Percentiles rank a stretch among this genome's conserved stretches.
Conservation (phyloP, 108 stramenopile species). For the Seminavis robusta region DNA sequence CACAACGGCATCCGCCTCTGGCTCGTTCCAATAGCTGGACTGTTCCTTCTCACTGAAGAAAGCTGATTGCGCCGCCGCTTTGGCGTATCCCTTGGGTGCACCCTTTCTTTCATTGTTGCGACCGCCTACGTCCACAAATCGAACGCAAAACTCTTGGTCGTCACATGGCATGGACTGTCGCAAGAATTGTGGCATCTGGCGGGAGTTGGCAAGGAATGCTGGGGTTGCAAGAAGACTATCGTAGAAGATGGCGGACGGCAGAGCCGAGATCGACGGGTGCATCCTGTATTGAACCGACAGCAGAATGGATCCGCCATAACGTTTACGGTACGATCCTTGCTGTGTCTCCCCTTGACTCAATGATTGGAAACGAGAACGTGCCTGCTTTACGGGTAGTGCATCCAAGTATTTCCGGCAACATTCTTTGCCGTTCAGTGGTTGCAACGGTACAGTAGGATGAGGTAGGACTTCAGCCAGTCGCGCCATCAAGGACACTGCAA, state of each 20-base stretch:
- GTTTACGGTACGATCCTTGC: constrained; percentile 59
- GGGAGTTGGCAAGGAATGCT: constrained; percentile 29
- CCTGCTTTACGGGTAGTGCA: constrained; percentile 63
- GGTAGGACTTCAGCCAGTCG: constrained; percentile 63
- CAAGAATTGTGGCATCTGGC: constrained; percentile 50
- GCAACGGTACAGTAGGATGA: constrained; percentile 40
- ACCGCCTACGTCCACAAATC: constrained; percentile 70
- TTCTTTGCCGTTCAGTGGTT: constrained; percentile 56
- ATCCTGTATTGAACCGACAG: constrained; percentile 93
- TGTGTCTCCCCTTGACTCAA: constrained; percentile 5
- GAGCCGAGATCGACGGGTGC: constrained; percentile 95
- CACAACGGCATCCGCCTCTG: constrained; percentile 59
- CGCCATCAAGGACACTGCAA: constrained; percentile 81
- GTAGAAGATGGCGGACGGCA: constrained; percentile 87
- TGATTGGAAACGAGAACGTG: constrained; percentile 34
- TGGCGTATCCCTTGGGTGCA: constrained; percentile 25
- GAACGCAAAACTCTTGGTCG: constrained; percentile 31
- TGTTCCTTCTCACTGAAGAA: constrained; percentile 13
- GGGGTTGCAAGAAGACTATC: constrained; percentile 73
- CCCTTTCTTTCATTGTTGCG: constrained; percentile 62
- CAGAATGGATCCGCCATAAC: constrained; percentile 79
- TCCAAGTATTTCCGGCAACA: constrained; percentile 55
- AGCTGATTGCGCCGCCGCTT: constrained; percentile 5
- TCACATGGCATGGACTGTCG: constrained; percentile 31
- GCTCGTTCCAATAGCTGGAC: constrained; percentile 65